A percentile compares a stretch with the other conserved stretches of the same genome.
phyloP scores from a whole-genome alignment of 805 yeast species.

The Candida quercuum region DNA sequence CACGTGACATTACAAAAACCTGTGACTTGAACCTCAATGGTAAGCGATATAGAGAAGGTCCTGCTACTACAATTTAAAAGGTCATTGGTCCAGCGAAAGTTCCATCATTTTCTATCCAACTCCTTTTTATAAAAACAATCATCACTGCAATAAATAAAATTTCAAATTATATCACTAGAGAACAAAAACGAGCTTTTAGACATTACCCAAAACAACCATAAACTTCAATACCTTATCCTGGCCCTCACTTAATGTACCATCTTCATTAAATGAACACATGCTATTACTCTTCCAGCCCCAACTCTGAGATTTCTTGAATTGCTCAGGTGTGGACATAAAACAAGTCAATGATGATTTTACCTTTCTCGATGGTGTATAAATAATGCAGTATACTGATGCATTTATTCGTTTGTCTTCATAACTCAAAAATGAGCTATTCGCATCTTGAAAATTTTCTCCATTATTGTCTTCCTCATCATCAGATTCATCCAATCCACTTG shows the following conservation, averaged over 20 bases:
- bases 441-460: constrained; percentile 9
- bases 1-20: no score
- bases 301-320: constrained; percentile 47
- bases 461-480: constrained; percentile 7
- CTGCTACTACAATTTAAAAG: no score
- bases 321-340: constrained; percentile 50
- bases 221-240: constrained; percentile 41
- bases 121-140: no score
- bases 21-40: no score
- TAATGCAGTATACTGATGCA: constrained; percentile 46
- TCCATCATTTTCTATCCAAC: no score
- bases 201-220: constrained; percentile 43
- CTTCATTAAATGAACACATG: constrained; percentile 46
- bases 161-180: no score
- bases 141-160: no score
- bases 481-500: constrained; percentile 16
- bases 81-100: no score
- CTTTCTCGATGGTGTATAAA: constrained; percentile 47
- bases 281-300: constrained; percentile 61
- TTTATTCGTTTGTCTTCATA: constrained; percentile 43
- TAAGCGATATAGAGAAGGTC: no score
- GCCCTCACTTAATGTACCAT: constrained; percentile 38
- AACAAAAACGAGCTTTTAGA: no score
- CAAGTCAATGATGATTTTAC: constrained; percentile 42
- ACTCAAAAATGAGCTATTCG: constrained; percentile 25